Evolutionary conservation across 495 filamentous ascomycete species (phyloP), one percentile per base, ranked within the genome.

Genomic region (Neurospora hispaniola): DNA sequence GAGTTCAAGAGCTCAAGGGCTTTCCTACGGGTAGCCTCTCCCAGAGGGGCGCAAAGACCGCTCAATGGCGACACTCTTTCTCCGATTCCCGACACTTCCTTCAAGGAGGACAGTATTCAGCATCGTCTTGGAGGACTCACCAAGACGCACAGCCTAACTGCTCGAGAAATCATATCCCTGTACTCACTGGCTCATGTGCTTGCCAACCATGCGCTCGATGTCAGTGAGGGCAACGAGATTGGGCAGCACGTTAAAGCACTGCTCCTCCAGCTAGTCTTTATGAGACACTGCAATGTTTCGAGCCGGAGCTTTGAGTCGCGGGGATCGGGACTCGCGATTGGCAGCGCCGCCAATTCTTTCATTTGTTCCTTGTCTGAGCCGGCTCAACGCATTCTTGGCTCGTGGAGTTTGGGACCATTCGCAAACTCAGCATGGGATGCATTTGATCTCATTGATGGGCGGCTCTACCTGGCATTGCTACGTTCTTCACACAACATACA

Each of bases 381-480:
- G 1, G 74, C 5, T 2, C 59, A 42, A 9, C 38, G 62, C 35
- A 6, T 68, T 42, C 42, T 78, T 70, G 70, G 23, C 71, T 54
- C 73, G 4, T 70, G 70, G 74, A 27, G 70, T 10, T 70, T 77
- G 41, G 42, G 76, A 42, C 70, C 62, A 3, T 43, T 68, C 11
- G 14, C 40, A 7, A 35, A 68, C 9, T 11, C 75, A 44, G 59
- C 68, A 38, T 88, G 84, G 75, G 87, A 92, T 75, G 74, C 89
- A 0, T 84, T 81, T 27, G 91, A 93, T 76, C 77, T 90, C 11
- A 71, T 93, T n/a, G 91, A 93, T 76, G 91, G 91, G 20, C 83
- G 88, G 54, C 74, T 92, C 2, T 86, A 91, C 71, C 43, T 73
- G 27, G 70, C 54, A 4, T 66, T 76, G 42, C 44, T 73, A 39